These are phyloP conservation scores for Umbelopsis sp. DNA, from an alignment of 192 early-diverging fungal species.

Conservation along the genomic window DNA sequence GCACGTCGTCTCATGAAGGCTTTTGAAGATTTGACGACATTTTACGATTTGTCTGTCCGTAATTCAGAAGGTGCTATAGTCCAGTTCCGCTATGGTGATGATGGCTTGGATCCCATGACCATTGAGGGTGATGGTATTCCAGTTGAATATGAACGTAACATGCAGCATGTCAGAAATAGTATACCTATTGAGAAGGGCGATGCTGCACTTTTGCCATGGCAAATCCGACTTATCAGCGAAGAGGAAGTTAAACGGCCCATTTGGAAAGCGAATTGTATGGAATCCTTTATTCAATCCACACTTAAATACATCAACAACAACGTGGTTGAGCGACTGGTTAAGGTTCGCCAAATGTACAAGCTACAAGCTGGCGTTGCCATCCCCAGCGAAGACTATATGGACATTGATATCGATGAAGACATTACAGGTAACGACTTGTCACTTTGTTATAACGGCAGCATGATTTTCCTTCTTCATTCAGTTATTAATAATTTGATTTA, in stretches of 20 bases:
- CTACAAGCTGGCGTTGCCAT: slow-evolving; percentile 52
- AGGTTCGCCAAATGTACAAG: slow-evolving; percentile 56
- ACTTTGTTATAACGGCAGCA: neutral
- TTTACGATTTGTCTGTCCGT: slow-evolving; percentile 96
- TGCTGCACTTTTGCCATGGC: slow-evolving; percentile 59
- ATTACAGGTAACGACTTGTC: slow-evolving; percentile 12
- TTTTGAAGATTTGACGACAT: slow-evolving; percentile 92
- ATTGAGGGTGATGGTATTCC: slow-evolving; percentile 91
- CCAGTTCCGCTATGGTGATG: slow-evolving; percentile 96
- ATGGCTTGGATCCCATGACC: slow-evolving; percentile 91
- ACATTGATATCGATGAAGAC: slow-evolving; percentile 55
- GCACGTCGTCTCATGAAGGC: slow-evolving; percentile 96
- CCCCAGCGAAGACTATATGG: slow-evolving; percentile 59
- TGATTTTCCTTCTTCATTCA: neutral
- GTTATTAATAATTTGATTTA: slow-evolving; percentile 8
- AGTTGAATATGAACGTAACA: slow-evolving; percentile 85
- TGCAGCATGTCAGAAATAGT: slow-evolving; percentile 56
- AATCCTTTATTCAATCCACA: slow-evolving; percentile 65
- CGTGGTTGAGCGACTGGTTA: slow-evolving; percentile 59
- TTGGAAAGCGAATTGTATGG: slow-evolving; percentile 59
- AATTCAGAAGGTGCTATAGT: slow-evolving; percentile 89
- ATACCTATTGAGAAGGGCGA: slow-evolving; percentile 21
- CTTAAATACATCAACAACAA: slow-evolving; percentile 59
- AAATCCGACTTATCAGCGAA: slow-evolving; percentile 59
- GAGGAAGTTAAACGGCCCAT: slow-evolving; percentile 49